phyloP scores from a whole-genome alignment of 2,329 filamentous ascomycete genomes.

The Colletotrichum sp. region DNA sequence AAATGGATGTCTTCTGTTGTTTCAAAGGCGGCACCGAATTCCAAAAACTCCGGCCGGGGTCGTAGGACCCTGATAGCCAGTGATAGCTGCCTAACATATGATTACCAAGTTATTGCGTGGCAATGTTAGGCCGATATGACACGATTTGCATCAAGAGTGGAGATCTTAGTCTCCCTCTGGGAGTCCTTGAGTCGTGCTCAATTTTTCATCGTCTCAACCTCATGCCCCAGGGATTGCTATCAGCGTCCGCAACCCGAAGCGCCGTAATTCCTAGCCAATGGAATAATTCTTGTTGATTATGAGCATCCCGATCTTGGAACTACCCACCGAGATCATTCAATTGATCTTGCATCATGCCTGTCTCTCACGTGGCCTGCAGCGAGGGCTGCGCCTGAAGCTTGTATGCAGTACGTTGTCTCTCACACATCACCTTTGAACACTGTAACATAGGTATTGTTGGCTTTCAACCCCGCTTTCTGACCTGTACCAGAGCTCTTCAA shows the following conservation, averaged over 20 bases:
- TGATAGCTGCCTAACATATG: neutral
- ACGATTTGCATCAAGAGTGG: neutral
- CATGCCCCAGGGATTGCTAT: neutral
- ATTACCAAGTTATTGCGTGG: accelerated
- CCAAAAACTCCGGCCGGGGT: neutral
- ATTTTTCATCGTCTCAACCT: neutral
- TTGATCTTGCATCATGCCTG: neutral
- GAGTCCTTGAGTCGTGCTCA: neutral
- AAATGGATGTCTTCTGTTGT: neutral
- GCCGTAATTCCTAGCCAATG: neutral
- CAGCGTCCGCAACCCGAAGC: neutral
- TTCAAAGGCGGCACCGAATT: neutral
- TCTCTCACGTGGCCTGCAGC: neutral
- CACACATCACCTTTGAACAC: neutral
- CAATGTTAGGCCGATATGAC: neutral
- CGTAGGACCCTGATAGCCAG: neutral
- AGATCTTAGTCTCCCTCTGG: neutral
- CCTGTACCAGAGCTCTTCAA: neutral
- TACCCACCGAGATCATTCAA: neutral
- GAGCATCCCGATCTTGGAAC: neutral
- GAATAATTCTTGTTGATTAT: neutral
- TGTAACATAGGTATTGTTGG: neutral
- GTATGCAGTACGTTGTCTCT: neutral
- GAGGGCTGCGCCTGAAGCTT: neutral
- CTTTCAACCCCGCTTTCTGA: neutral